Percentiles rank a stretch among this genome's conserved stretches.
Conservation (phyloP, 2,329 filamentous ascomycete species). For the Stagonosporopsis rhizophila region DNA sequence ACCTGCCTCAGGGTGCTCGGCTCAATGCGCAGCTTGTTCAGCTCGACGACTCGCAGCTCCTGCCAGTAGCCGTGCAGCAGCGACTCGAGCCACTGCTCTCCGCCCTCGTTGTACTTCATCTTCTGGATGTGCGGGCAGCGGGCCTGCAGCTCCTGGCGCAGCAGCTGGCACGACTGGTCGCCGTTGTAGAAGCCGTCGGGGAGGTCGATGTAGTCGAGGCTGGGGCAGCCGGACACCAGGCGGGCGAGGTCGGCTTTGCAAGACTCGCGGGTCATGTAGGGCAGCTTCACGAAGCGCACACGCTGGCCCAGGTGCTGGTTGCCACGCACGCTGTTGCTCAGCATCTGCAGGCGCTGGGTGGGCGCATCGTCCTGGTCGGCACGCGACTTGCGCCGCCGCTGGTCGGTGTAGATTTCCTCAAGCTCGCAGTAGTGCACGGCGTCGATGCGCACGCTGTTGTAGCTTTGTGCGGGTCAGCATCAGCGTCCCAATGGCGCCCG, state of each 20-base stretch:
- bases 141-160: slow-evolving; percentile 84
- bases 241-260: slow-evolving; percentile 84
- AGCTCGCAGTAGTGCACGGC: slow-evolving; percentile 92
- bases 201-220: slow-evolving; percentile 87
- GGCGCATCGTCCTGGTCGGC: slow-evolving; percentile 82
- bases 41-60: slow-evolving; percentile 74
- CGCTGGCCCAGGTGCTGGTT: slow-evolving; percentile 72
- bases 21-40: slow-evolving; percentile 73
- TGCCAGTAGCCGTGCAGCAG: slow-evolving; percentile 73
- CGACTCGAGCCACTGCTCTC: slow-evolving; percentile 77
- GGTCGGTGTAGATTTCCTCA: slow-evolving; percentile 80
- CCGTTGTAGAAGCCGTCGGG: slow-evolving; percentile 87
- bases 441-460: slow-evolving; percentile 90
- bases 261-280: slow-evolving; percentile 93
- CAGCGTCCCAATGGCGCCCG: background rate
- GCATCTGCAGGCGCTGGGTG: slow-evolving; percentile 74
- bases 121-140: slow-evolving; percentile 84
- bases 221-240: slow-evolving; percentile 82
- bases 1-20: slow-evolving; percentile 73
- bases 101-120: slow-evolving; percentile 82
- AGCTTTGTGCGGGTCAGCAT: slow-evolving; percentile 60
- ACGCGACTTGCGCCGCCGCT: slow-evolving; percentile 62
- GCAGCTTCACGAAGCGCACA: slow-evolving; percentile 83
- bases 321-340: slow-evolving; percentile 83
- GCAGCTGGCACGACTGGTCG: slow-evolving; percentile 74